Evolutionary conservation across 2,329 filamentous ascomycete species (phyloP).

Genomic region (Ceratocystiopsis brevicomis): DNA sequence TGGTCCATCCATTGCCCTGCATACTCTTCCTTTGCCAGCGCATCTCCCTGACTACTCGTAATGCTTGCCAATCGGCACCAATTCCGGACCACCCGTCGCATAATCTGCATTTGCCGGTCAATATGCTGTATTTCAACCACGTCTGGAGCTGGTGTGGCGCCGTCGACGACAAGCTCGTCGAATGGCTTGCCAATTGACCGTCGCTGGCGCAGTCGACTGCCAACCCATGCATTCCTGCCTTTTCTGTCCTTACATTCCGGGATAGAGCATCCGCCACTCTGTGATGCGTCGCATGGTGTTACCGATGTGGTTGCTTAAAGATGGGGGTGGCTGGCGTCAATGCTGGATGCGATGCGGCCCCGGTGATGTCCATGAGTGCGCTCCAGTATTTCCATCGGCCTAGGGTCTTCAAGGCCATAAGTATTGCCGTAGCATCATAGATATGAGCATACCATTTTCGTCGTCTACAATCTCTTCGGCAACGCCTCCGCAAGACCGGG

Average conservation of each 20-base stretch:
- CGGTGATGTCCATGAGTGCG: slow-evolving; percentile 45
- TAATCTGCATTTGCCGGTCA: slow-evolving; percentile 34
- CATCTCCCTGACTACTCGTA: slow-evolving; percentile 30
- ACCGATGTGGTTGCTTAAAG: slow-evolving; percentile 17
- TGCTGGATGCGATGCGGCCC: slow-evolving; percentile 40
- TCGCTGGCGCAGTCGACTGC: slow-evolving; percentile 18
- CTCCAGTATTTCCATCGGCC: slow-evolving; percentile 63
- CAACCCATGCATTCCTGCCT: slow-evolving; percentile 20
- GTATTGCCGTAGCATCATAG: slow-evolving; percentile 73
- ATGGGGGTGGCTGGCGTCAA: slow-evolving; percentile 33
- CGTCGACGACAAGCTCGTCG: slow-evolving; percentile 26
- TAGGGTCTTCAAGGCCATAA: slow-evolving; percentile 72
- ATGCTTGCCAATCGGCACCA: slow-evolving; percentile 56
- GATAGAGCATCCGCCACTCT: neutral
- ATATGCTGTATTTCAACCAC: slow-evolving; percentile 24
- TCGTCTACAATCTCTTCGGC: slow-evolving; percentile 66
- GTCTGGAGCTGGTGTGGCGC: slow-evolving; percentile 18
- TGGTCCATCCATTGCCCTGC: slow-evolving; percentile 69
- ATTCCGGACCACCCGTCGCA: slow-evolving; percentile 49
- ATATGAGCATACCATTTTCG: slow-evolving; percentile 74
- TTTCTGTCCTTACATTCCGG: slow-evolving; percentile 3
- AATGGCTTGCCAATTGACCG: slow-evolving; percentile 17
- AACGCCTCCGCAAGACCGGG: slow-evolving; percentile 54
- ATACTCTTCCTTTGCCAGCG: slow-evolving; percentile 37
- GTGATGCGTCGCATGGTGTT: neutral